phyloP scores from a whole-genome alignment of 2,329 filamentous ascomycete species.

The Penicillium sp. region DNA sequence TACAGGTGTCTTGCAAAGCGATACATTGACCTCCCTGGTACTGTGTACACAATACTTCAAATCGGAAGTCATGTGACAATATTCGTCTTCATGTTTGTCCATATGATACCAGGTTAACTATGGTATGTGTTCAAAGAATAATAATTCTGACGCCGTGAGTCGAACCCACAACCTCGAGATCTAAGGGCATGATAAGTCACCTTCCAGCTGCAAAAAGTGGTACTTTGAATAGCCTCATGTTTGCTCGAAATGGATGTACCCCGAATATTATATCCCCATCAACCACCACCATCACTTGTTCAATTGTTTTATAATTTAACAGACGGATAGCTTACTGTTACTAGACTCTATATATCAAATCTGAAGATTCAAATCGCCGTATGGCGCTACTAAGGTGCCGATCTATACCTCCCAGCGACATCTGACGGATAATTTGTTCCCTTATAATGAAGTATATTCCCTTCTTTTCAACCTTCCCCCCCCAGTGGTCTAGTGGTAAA shows the following conservation, averaged over 20 bases:
- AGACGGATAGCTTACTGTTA: rapidly evolving
- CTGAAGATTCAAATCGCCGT: background rate
- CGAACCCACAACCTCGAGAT: background rate
- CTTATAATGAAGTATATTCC: background rate
- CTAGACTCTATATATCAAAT: background rate
- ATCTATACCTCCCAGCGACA: background rate
- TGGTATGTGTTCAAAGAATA: background rate
- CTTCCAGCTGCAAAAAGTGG: background rate
- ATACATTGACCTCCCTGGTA: too few species aligned
- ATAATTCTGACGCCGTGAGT: background rate
- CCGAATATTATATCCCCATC: background rate
- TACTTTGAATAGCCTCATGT: background rate
- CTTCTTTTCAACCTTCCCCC: background rate
- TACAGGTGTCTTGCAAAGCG: too few species aligned
- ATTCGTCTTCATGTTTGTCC: background rate
- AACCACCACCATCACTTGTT: background rate
- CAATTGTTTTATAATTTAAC: background rate
- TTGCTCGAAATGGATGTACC: background rate
- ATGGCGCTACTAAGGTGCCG: too few species aligned
- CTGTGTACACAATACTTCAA: too few species aligned
- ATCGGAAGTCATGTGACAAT: too few species aligned
- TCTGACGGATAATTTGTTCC: background rate
- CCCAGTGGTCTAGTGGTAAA: background rate
- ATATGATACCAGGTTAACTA: background rate
- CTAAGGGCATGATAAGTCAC: background rate